Base-by-base conservation (phyloP, 495 filamentous ascomycete genomes). In the Ramalina peruviana region DNA sequence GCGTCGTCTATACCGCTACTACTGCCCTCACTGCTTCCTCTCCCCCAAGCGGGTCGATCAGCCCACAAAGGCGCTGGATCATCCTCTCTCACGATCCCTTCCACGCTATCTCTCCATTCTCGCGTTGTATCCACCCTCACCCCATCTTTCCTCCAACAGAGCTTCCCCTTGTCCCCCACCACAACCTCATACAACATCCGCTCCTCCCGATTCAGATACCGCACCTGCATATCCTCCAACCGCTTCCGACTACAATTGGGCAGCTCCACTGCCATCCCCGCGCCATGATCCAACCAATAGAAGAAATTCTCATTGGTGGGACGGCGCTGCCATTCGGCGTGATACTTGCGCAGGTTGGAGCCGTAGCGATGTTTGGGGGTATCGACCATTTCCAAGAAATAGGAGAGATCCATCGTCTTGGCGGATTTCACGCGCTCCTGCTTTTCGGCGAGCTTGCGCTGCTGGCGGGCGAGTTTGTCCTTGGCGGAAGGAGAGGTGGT, bases 361-460 rank as follows among this genome's bases (percentile, higher is more conserved):
- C 89, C 89, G 61, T 94, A 89, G 3, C 89, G 78, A 58, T 96
- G 89, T 63, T 93, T 88, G 30, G 30, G 30, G 6, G 75, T 63
- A 58, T 95, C 88, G 15, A 95, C 85, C 83, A 96, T 90, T 60
- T 96, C 89, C 4, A 96, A 69, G 54, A 93, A 94, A 60, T 95
- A 96, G 55, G 82, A 81, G 30, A 94, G 63, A 45, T 86, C 88
- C 86, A 96, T 90, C 55, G 76, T 79, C 61, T 82, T 85, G 1
- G 86, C 77, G 2, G 70, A 73, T 51, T 79, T 70, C 45, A 66
- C 45, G 6, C 57, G 30, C 16, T 59, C 54, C 36, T 52, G 54
- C 51, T 57, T 59, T 25, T 51, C 47, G 13, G 48, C 54, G 10
- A 55, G 38, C 61, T 63, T 40, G 65, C 54, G 39, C 61, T 57